Base-by-base conservation (phyloP, 1,139 yeast species). In the Saccharomycopsis hybrid region DNA sequence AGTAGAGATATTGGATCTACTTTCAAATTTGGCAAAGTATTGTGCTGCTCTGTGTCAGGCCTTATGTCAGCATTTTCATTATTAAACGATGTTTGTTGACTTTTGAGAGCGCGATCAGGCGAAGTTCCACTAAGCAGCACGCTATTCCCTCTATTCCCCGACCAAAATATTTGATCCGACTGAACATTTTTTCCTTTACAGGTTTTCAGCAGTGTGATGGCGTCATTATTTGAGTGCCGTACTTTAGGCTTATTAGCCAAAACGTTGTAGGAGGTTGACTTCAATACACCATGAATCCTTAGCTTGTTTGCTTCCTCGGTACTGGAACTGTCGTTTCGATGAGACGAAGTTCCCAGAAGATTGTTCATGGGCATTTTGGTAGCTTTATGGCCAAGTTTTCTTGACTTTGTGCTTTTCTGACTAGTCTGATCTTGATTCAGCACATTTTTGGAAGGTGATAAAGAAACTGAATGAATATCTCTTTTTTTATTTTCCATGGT, bases 1-100 rank as follows among this genome's bases (percentile, higher is more conserved):
- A 52, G 38, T 8, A 24, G 38, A 3, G 44, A n/a, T 9, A 52
- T 52, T 39, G 55, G 55, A 36, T 52, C 49, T 4, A 50, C 43
- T 33, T 31, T 40, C 11, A 48, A 37, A 25, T 44, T 24, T 2
- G 48, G 43, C 13, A 45, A 28, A 4, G 8, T 28, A n/a, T n/a
- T n/a, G n/a, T n/a, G n/a, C n/a, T n/a, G n/a, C 7, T 37, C 33
- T 11, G 9, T 13, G n/a, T 9, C 25, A 3, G 8, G 8, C 3
- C 29, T 3, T 7, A 7, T 29, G 11, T 13, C 24, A 36, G 5
- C 39, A 7, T n/a, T 36, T 9, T n/a, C n/a, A n/a, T n/a, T n/a
- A n/a, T n/a, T n/a, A n/a, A n/a, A n/a, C 2, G 5, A 40, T 3
- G 13, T 29, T 3, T 24, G 31, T 9, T 40, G 11, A 9, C n/a